phyloP scores from a whole-genome alignment of 345 rosid species.

The Iberis pinnata region DNA sequence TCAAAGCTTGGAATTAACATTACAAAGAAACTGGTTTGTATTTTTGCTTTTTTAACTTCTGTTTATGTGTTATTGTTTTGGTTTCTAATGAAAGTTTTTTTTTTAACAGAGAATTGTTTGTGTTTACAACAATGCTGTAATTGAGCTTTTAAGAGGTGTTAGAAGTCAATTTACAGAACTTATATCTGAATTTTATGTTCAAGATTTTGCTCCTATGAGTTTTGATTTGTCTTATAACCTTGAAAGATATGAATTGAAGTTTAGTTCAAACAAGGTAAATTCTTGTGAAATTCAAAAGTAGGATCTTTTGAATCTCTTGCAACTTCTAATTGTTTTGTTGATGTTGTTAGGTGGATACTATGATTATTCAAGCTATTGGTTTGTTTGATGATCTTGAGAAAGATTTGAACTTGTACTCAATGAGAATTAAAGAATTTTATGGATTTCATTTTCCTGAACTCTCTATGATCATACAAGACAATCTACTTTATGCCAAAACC shows the following conservation, averaged over 20 bases:
- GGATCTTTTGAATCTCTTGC: too few relatives aligned
- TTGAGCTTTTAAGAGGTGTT: slow-evolving; percentile 86
- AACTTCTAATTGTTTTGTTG: too few relatives aligned
- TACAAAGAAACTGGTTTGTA: slow-evolving; percentile 71
- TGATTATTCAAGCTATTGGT: too few relatives aligned
- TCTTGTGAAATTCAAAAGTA: not conserved
- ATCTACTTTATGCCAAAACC: too few relatives aligned
- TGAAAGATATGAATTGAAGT: slow-evolving; percentile 81
- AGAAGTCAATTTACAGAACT: slow-evolving; percentile 85
- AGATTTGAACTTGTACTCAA: too few relatives aligned
- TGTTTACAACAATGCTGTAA: slow-evolving; percentile 74
- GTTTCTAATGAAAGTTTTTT: not conserved
- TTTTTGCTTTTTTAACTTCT: not conserved
- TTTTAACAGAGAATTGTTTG: slow-evolving; percentile 68
- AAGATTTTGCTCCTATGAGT: slow-evolving; percentile 92
- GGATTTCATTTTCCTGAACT: too few relatives aligned
- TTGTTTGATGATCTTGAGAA: too few relatives aligned
- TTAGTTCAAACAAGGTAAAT: slow-evolving; percentile 95
- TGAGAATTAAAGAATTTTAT: too few relatives aligned
- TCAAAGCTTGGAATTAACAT: slow-evolving; percentile 89
- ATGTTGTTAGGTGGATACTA: too few relatives aligned
- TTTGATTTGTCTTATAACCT: slow-evolving; percentile 87
- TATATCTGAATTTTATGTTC: slow-evolving; percentile 61
- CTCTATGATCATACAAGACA: too few relatives aligned
- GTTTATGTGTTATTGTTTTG: not conserved